phyloP scores from a whole-genome alignment of 139 green algal species.

The Chlamydomonas sp. region DNA sequence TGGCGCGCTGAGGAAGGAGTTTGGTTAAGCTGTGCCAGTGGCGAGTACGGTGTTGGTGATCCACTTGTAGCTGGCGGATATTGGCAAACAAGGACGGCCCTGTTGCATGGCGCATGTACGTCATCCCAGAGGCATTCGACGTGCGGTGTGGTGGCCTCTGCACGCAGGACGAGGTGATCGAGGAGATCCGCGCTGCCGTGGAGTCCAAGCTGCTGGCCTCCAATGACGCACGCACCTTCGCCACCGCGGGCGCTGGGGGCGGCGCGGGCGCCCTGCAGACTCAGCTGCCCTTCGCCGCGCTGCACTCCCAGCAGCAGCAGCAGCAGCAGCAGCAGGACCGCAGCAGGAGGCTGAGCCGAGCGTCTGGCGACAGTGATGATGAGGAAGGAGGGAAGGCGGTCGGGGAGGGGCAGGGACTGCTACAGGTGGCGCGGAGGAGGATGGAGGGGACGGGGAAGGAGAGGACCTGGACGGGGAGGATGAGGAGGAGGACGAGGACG shows the following conservation, averaged over 20 bases:
- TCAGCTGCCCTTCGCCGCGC: constrained; percentile 31
- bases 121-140: neutral
- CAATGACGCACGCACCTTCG: constrained; percentile 79
- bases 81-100: no score
- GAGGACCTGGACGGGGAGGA: neutral
- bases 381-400: no score
- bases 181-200: constrained; percentile 60
- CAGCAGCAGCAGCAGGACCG: neutral
- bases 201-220: constrained; percentile 73
- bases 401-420: no score
- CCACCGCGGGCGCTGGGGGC: constrained; percentile 2
- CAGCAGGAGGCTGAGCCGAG: neutral
- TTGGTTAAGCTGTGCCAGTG: no score
- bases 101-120: no score
- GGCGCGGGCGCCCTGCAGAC: constrained; percentile 7
- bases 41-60: no score
- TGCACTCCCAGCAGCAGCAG: neutral
- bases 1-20: no score
- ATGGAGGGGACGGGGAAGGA: neutral
- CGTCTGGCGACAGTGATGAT: no score
- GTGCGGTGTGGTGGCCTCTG: neutral
- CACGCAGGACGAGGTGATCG: constrained; percentile 54
- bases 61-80: no score
- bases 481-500: neutral
- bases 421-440: neutral